Percentiles rank a stretch among this genome's conserved stretches.
These are phyloP conservation scores for Osmozyma mogii DNA, from an alignment of 805 yeast species.

Conservation along the genomic window DNA sequence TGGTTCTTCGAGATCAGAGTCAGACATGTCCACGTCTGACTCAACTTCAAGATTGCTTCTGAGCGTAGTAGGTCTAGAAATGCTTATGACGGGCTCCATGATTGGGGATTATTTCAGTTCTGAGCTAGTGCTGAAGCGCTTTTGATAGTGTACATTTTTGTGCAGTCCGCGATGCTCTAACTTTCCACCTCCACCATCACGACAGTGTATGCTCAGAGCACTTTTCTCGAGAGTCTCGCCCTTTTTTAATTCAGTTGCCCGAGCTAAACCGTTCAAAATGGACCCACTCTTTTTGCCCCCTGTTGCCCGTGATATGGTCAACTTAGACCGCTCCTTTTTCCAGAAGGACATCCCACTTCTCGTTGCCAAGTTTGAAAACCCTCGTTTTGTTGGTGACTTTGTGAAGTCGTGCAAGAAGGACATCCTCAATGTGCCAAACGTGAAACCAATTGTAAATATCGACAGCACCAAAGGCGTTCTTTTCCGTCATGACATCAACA, in stretches of 20 bases:
- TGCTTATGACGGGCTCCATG: slow-evolving; percentile 35
- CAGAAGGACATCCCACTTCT: slow-evolving; percentile 47
- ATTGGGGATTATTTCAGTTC: too few relatives aligned
- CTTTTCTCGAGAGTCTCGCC: neutral
- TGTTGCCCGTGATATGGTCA: slow-evolving; percentile 52
- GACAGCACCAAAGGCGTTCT: slow-evolving; percentile 47
- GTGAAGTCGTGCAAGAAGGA: slow-evolving; percentile 52
- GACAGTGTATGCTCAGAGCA: too few relatives aligned
- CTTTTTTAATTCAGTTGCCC: slow-evolving; percentile 11
- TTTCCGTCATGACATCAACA: slow-evolving; percentile 43
- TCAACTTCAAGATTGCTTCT: slow-evolving; percentile 14
- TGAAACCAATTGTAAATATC: slow-evolving; percentile 54
- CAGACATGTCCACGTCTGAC: slow-evolving; percentile 36
- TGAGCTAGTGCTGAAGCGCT: too few relatives aligned
- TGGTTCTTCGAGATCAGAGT: slow-evolving; percentile 18
- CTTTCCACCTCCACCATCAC: slow-evolving; percentile 1
- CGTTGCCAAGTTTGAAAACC: slow-evolving; percentile 64
- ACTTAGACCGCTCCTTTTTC: slow-evolving; percentile 62
- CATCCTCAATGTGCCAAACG: slow-evolving; percentile 60
- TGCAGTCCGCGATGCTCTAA: slow-evolving; percentile 12
- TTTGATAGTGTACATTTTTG: slow-evolving; percentile 1
- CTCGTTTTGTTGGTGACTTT: slow-evolving; percentile 50
- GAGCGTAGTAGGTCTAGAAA: slow-evolving; percentile 19
- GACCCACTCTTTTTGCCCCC: slow-evolving; percentile 50
- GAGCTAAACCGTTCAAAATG: slow-evolving; percentile 21